These are phyloP conservation scores for Calcarisporium arbuscula DNA, from an alignment of 2,329 filamentous ascomycete species.

Conservation along the genomic window DNA sequence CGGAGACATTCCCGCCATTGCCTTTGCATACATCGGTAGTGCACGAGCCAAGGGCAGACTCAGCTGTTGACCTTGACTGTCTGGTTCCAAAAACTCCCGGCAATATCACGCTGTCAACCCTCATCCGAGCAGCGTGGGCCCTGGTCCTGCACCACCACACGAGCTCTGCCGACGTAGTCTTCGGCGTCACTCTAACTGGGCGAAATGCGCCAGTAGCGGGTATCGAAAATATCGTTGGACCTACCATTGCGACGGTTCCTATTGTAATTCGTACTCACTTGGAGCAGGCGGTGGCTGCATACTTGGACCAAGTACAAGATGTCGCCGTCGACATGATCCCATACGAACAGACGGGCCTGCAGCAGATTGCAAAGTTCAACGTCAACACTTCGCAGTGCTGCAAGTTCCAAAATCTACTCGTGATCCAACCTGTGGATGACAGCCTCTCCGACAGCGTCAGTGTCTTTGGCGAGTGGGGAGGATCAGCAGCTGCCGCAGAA, in stretches of 20 bases:
- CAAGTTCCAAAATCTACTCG: conserved; percentile 14
- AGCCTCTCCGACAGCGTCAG: not conserved
- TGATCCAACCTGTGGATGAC: conserved; percentile 16
- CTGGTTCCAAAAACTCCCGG: no score
- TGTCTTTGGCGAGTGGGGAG: not conserved
- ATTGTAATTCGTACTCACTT: not conserved
- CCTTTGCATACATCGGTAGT: no score
- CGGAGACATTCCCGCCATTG: no score
- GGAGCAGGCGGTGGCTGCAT: not conserved
- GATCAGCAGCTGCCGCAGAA: not conserved
- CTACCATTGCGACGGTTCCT: conserved; percentile 1
- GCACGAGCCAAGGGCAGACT: no score
- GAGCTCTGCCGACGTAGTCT: not conserved
- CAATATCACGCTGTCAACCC: conserved; percentile 6
- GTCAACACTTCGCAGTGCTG: conserved; percentile 5
- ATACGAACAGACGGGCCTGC: conserved; percentile 19
- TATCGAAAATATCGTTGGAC: not conserved
- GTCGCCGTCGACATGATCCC: conserved; percentile 14
- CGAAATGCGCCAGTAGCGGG: not conserved
- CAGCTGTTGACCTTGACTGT: no score
- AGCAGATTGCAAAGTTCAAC: conserved; percentile 16
- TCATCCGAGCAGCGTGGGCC: conserved; percentile 7
- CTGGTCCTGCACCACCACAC: not conserved
- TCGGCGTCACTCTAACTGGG: conserved; percentile 1
- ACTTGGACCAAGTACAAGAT: conserved; percentile 12